phyloP scores from a whole-genome alignment of 768 basidiomycete genomes.

The Kwoniella bestiolae region DNA sequence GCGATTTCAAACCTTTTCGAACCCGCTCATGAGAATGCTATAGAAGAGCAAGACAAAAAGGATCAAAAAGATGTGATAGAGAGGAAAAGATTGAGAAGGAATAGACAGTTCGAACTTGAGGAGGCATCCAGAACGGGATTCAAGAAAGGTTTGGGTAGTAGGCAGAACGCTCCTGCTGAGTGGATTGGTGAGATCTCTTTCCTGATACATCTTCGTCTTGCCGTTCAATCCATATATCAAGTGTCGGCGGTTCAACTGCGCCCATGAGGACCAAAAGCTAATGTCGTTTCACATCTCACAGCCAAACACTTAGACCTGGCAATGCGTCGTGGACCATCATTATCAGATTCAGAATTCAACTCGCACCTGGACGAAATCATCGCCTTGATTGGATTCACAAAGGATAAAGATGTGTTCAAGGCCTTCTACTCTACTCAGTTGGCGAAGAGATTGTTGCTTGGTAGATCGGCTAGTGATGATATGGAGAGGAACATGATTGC shows the following conservation, averaged over 20 bases:
- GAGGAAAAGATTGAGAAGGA: slow-evolving; percentile 13
- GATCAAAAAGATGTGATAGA: slow-evolving; percentile 11
- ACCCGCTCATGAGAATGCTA: neutral
- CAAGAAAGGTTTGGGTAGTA: slow-evolving; percentile 52
- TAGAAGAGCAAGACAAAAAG: slow-evolving; percentile 10
- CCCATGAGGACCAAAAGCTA: neutral
- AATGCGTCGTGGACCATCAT: slow-evolving; percentile 78
- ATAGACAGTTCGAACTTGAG: slow-evolving; percentile 42
- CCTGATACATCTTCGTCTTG: neutral
- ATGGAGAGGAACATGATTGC: slow-evolving; percentile 79
- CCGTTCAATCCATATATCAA: too few relatives aligned
- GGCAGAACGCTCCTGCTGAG: slow-evolving; percentile 56
- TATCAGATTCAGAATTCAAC: slow-evolving; percentile 85
- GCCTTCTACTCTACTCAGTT: slow-evolving; percentile 96
- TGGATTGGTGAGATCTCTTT: slow-evolving; percentile 52
- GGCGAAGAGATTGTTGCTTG: slow-evolving; percentile 86
- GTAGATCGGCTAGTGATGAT: slow-evolving; percentile 92
- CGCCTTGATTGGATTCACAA: slow-evolving; percentile 87
- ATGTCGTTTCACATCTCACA: slow-evolving; percentile 22
- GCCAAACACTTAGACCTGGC: slow-evolving; percentile 86
- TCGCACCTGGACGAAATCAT: slow-evolving; percentile 89
- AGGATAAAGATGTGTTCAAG: slow-evolving; percentile 97
- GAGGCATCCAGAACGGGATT: slow-evolving; percentile 49
- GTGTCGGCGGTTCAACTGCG: too few relatives aligned
- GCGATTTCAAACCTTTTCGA: slow-evolving; percentile 41